phyloP scores from a whole-genome alignment of 805 yeast species.

The Yarrowia yakushimensis region DNA sequence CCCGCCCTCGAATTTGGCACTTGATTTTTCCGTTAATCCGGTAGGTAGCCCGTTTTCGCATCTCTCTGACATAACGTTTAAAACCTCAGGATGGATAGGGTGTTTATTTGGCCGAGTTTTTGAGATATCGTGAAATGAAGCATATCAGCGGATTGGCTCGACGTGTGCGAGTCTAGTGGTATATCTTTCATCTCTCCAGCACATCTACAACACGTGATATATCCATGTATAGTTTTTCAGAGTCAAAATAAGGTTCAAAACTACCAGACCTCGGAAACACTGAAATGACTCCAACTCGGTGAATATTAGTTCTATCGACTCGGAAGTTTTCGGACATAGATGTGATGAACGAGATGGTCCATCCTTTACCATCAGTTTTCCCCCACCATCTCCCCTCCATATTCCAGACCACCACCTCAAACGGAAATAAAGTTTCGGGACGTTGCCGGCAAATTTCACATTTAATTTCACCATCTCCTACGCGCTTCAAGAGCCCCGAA shows the following conservation, averaged over 20 bases:
- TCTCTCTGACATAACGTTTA: not conserved
- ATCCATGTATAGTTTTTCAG: no score
- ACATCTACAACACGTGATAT: not conserved
- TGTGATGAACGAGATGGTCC: no score
- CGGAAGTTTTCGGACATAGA: no score
- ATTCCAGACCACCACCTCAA: not conserved
- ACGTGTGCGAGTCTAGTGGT: not conserved
- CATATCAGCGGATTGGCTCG: not conserved
- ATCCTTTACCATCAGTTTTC: no score
- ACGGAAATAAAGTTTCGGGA: conserved; percentile 2
- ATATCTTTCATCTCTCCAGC: not conserved
- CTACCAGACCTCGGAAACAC: no score
- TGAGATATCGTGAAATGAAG: not conserved
- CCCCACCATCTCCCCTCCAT: not conserved
- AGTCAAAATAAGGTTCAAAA: no score
- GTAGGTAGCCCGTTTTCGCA: conserved; percentile 11
- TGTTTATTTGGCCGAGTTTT: not conserved
- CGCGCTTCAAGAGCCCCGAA: not conserved
- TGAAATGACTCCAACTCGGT: no score
- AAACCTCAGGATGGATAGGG: not conserved
- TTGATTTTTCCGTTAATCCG: not conserved
- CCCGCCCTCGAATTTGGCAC: no score
- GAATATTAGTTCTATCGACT: no score
- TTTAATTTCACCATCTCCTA: not conserved
- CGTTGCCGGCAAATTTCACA: conserved; percentile 13